phyloP scores from a whole-genome alignment of 2,329 filamentous ascomycete genomes.

The Sclerotinia subarctica region DNA sequence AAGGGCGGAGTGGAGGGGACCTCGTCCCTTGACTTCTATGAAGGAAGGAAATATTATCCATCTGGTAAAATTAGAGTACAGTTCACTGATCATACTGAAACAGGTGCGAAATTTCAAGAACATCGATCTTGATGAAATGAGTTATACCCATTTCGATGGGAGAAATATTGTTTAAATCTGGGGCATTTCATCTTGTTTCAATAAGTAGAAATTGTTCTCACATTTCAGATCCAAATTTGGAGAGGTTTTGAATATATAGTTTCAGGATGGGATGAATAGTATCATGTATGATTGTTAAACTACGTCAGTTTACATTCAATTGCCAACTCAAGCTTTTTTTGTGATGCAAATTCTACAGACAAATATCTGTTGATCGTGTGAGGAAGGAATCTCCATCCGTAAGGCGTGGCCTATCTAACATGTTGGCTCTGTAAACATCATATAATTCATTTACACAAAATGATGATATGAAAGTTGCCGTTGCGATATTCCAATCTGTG shows the following conservation, averaged over 20 bases:
- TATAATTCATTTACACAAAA: not conserved
- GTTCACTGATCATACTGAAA: not conserved
- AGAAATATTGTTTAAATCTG: conserved; percentile 20
- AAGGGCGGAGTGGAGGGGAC: too few species aligned
- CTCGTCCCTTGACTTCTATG: not conserved
- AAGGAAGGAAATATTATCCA: not conserved
- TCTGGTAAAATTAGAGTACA: not conserved
- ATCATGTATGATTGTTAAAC: not conserved
- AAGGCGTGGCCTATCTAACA: not conserved
- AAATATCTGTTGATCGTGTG: too few species aligned
- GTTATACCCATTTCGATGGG: conserved; percentile 29
- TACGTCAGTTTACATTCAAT: not conserved
- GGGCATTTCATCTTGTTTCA: not conserved
- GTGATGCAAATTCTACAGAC: not conserved
- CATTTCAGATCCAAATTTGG: not conserved
- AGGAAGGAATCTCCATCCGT: not conserved
- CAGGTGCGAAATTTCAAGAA: conserved; percentile 30
- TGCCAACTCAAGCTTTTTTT: too few species aligned
- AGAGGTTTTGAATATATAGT: not conserved
- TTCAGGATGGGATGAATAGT: not conserved
- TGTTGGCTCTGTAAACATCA: not conserved
- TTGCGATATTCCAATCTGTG: not conserved
- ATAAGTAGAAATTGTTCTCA: not conserved
- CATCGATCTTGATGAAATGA: conserved; percentile 28
- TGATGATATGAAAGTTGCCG: too few species aligned